Evolutionary conservation across 2,329 filamentous ascomycete genomes (phyloP).

Genomic region (Colletotrichum agaves): DNA sequence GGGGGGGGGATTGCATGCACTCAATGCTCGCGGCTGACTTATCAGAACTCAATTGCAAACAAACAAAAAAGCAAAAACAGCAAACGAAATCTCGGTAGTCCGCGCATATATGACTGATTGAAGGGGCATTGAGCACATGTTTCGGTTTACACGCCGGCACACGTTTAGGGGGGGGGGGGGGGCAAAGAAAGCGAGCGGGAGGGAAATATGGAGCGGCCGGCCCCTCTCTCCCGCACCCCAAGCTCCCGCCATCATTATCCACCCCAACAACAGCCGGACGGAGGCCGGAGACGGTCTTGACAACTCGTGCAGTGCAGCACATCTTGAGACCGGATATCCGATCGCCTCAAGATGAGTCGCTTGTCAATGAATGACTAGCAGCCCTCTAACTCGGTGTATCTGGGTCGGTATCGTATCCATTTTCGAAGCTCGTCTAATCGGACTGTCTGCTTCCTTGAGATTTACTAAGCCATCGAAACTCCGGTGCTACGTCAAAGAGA

Average conservation of each 20-base stretch:
- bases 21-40: neutral
- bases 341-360: neutral
- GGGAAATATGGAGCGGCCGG: neutral
- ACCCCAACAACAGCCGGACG: neutral
- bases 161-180: no score
- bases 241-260: slow-evolving; percentile 5
- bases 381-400: neutral
- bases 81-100: slow-evolving; percentile 7
- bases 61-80: neutral
- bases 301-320: neutral
- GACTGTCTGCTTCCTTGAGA: neutral
- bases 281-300: neutral
- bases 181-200: neutral
- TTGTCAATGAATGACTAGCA: neutral
- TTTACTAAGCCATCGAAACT: neutral
- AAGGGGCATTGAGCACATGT: neutral
- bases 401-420: slow-evolving; percentile 2
- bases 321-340: neutral
- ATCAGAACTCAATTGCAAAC: neutral
- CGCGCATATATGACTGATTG: neutral
- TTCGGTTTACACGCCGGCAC: neutral
- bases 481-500: neutral
- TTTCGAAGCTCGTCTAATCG: neutral
- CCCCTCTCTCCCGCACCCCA: neutral
- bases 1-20: slow-evolving; percentile 1